Evolutionary conservation across 1,139 yeast species (phyloP).

Genomic region (Hyphopichia wangnamkhiaoensis): DNA sequence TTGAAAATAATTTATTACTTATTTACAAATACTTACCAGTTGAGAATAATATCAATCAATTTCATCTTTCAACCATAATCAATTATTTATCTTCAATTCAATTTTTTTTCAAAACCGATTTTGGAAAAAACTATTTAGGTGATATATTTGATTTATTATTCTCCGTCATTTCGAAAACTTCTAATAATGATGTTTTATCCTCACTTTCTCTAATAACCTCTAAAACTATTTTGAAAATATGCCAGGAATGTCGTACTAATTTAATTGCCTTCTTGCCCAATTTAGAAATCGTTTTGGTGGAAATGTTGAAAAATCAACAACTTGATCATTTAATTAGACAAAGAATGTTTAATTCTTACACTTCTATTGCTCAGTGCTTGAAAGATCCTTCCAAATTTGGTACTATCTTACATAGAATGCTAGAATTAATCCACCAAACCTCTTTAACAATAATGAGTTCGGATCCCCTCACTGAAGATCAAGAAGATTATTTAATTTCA

Average conservation of each 20-base stretch:
- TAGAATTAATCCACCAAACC: slow-evolving; percentile 22
- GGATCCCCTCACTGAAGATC: slow-evolving; percentile 12
- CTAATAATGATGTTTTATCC: slow-evolving; percentile 3
- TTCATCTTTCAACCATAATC: slow-evolving; percentile 43
- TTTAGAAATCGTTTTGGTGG: slow-evolving; percentile 52
- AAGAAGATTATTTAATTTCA: slow-evolving; percentile 50
- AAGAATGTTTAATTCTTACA: slow-evolving; percentile 59
- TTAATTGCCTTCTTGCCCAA: slow-evolving; percentile 50
- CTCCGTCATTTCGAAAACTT: slow-evolving; percentile 28
- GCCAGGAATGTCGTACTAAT: slow-evolving; percentile 58
- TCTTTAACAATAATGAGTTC: slow-evolving; percentile 14
- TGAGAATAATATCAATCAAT: slow-evolving; percentile 7
- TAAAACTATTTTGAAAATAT: slow-evolving; percentile 58
- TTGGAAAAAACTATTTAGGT: slow-evolving; percentile 42
- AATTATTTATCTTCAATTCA: slow-evolving; percentile 55
- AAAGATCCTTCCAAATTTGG: slow-evolving; percentile 40
- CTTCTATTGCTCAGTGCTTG: slow-evolving; percentile 59
- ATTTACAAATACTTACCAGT: slow-evolving; percentile 15
- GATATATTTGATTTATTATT: slow-evolving; percentile 52
- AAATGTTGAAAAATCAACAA: slow-evolving; percentile 48
- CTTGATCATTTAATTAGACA: slow-evolving; percentile 58
- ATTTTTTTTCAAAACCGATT: slow-evolving; percentile 48
- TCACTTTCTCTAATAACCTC: slow-evolving; percentile 46
- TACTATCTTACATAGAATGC: slow-evolving; percentile 18
- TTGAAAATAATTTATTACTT: slow-evolving; percentile 26